Percentiles rank a stretch among this genome's conserved stretches.
These are phyloP conservation scores for Boletellus emodensis DNA, from an alignment of 768 basidiomycete species.

Conservation along the genomic window DNA sequence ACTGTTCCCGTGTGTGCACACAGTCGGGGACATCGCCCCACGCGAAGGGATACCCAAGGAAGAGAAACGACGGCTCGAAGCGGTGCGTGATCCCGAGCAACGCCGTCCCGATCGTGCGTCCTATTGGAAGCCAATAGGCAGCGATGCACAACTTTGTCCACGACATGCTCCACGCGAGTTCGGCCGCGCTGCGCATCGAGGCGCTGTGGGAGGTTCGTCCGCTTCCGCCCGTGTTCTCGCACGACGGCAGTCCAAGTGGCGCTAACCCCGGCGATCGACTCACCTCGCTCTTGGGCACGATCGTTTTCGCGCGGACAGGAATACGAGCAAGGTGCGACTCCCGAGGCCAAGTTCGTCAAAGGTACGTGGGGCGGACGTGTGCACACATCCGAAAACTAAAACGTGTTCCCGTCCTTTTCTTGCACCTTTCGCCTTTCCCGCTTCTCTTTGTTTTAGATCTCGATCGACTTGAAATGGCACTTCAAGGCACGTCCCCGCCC, in stretches of 20 bases:
- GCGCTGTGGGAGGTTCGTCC: constrained; percentile 58
- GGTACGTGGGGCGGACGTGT: constrained; percentile 36
- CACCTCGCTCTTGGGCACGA: too few species aligned
- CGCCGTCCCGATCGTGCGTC: too few species aligned
- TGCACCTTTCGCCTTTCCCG: not conserved
- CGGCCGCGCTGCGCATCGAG: constrained; percentile 63
- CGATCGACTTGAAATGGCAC: constrained; percentile 84
- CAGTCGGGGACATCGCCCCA: constrained; percentile 93
- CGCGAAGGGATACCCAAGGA: constrained; percentile 78
- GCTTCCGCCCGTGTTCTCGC: too few species aligned
- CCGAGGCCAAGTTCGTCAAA: constrained; percentile 86
- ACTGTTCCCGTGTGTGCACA: too few species aligned
- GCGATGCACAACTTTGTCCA: constrained; percentile 89
- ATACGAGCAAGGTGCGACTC: constrained; percentile 70
- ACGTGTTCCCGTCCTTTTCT: too few species aligned
- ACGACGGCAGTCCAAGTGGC: not conserved
- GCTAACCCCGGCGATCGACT: too few species aligned
- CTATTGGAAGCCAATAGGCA: constrained; percentile 42
- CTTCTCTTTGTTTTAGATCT: constrained; percentile 49
- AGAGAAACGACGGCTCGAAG: constrained; percentile 76
- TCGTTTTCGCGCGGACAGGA: constrained; percentile 45
- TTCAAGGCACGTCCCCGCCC: constrained; percentile 52
- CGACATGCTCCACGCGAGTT: constrained; percentile 80
- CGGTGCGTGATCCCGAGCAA: constrained; percentile 36
- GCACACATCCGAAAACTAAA: not conserved